A percentile compares a stretch with the other conserved stretches of the same genome.
These are phyloP conservation scores for Eragrostis nindensis DNA, from an alignment of 176 grass and related monocot genomes.

Conservation along the genomic window DNA sequence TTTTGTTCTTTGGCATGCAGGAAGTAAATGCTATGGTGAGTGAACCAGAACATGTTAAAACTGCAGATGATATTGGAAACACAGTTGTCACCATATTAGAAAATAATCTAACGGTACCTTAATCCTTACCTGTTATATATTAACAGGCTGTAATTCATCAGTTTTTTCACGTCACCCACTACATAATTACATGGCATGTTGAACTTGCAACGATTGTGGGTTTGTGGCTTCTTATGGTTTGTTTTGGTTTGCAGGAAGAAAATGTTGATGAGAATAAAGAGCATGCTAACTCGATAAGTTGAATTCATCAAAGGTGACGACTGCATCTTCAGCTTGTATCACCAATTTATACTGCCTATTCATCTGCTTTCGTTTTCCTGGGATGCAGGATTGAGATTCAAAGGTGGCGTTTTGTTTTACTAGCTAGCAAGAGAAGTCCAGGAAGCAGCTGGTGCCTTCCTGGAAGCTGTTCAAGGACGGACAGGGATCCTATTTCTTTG, in stretches of 20 bases:
- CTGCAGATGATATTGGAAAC: constrained; percentile 6
- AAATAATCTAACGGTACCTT: constrained; percentile 4
- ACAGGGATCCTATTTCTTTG: neutral
- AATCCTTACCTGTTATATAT: neutral
- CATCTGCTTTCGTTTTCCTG: neutral
- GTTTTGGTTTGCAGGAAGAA: constrained; percentile 36
- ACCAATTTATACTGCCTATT: neutral
- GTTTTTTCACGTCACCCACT: neutral
- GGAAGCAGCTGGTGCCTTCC: neutral
- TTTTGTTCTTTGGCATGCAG: constrained; percentile 4
- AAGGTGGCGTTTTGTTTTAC: neutral
- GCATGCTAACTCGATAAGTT: neutral
- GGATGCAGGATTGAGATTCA: constrained; percentile 28
- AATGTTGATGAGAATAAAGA: constrained; percentile 29
- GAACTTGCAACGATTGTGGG: too few species aligned
- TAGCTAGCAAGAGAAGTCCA: neutral
- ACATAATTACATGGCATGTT: neutral
- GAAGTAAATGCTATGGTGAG: neutral
- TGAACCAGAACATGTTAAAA: constrained; percentile 10
- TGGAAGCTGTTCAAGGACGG: neutral
- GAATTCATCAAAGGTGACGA: neutral
- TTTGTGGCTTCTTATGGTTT: neutral
- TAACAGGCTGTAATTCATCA: neutral
- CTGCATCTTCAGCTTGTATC: neutral
- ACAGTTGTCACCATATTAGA: neutral